Conservation (phyloP, 768 basidiomycete species). For the Daedaleopsis sinensis region DNA sequence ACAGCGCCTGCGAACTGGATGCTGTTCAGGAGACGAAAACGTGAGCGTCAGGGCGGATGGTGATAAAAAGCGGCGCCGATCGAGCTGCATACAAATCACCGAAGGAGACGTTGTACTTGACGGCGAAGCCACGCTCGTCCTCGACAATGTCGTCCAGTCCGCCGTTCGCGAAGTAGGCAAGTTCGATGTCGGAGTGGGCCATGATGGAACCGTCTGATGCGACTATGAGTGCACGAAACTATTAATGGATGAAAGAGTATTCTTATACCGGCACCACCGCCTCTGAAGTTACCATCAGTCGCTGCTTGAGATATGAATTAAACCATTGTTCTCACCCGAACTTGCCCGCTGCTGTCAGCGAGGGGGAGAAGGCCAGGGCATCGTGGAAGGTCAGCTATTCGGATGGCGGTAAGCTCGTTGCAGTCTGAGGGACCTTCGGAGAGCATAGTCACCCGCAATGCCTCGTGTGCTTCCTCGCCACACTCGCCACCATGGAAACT, state of each 20-base stretch:
- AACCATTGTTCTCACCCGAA: constrained; percentile 21
- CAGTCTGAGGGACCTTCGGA: constrained; percentile 17
- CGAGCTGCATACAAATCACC: constrained; percentile 24
- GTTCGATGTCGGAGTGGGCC: constrained; percentile 16
- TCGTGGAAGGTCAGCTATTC: constrained; percentile 31
- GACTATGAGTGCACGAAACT: background rate
- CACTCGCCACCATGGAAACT: constrained; percentile 40
- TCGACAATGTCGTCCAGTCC: constrained; percentile 23
- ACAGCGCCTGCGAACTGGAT: constrained; percentile 34
- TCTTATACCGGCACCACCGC: constrained; percentile 29
- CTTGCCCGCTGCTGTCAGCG: constrained; percentile 5
- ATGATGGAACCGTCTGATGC: constrained; percentile 25
- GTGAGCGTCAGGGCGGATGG: constrained; percentile 6
- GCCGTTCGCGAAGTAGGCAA: constrained; percentile 26
- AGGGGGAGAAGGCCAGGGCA: constrained; percentile 26
- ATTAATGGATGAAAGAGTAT: constrained; percentile 6
- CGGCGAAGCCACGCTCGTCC: constrained; percentile 11
- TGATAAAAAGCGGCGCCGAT: constrained; percentile 16
- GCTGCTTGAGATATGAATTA: background rate
- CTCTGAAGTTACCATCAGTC: background rate
- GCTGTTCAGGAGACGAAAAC: constrained; percentile 1
- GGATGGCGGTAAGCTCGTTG: constrained; percentile 20
- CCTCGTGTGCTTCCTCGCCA: constrained; percentile 23
- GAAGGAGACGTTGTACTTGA: constrained; percentile 17
- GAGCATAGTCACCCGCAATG: constrained; percentile 30